These are phyloP conservation scores for Poterioochromonas sp. DNA, from an alignment of 352 stramenopile genomes.

Conservation along the genomic window DNA sequence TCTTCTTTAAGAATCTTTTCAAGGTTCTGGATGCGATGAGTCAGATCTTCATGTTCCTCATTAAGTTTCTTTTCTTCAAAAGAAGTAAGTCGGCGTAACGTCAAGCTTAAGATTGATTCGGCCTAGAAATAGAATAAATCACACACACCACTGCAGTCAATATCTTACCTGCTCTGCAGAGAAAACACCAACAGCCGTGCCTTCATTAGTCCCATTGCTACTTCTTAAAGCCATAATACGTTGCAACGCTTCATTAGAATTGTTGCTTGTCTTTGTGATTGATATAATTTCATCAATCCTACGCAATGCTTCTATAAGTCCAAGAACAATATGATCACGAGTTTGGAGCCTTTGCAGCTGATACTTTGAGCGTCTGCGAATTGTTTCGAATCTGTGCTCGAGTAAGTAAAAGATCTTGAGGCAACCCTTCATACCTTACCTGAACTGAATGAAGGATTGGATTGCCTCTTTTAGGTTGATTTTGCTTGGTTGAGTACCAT, in stretches of 20 bases:
- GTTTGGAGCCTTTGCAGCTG: constrained; percentile 55
- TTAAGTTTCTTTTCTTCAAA: constrained; percentile 62
- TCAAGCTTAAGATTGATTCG: constrained; percentile 61
- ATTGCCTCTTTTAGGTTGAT: constrained; percentile 60
- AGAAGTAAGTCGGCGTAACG: constrained; percentile 64
- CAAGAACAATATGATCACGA: constrained; percentile 61
- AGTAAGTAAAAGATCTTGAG: background rate
- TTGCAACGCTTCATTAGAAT: constrained; percentile 1
- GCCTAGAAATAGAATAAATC: constrained; percentile 56
- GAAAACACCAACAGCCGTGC: too few relatives aligned
- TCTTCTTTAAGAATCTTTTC: constrained; percentile 55
- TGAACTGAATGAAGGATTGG: constrained; percentile 66
- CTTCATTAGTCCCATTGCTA: too few relatives aligned
- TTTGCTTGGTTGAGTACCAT: constrained; percentile 55
- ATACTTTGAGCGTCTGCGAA: constrained; percentile 56
- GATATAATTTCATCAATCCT: constrained; percentile 55
- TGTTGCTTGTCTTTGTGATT: constrained; percentile 35
- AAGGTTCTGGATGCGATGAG: constrained; percentile 45
- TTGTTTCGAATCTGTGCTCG: constrained; percentile 56
- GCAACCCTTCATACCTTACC: constrained; percentile 27
- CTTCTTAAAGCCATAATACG: too few relatives aligned
- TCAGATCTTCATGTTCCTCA: constrained; percentile 53
- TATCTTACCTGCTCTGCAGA: too few relatives aligned
- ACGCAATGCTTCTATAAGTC: constrained; percentile 55
- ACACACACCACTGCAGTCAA: constrained; percentile 33